Percentiles rank a stretch among this genome's conserved stretches.
These are phyloP conservation scores for Wallacemonas collosoma DNA, from an alignment of 208 protist species.

Conservation along the genomic window DNA sequence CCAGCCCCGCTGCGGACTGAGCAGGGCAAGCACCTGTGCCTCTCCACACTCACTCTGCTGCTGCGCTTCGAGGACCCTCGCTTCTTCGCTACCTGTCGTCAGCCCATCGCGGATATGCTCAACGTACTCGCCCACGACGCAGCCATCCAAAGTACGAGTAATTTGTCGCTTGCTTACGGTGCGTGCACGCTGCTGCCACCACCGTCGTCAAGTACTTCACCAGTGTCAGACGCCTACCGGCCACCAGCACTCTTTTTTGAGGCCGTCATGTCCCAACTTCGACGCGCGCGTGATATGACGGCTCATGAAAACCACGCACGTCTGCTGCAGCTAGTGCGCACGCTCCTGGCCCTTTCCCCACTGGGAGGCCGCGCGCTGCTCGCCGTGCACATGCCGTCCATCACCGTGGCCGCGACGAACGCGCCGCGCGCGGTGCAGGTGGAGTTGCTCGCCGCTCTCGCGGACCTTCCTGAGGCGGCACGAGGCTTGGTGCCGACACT, in stretches of 20 bases:
- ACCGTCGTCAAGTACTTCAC: slow-evolving; percentile 19
- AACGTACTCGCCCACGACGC: slow-evolving; percentile 1
- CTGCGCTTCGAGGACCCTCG: slow-evolving; percentile 34
- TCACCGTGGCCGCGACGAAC: slow-evolving; percentile 60
- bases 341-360: slow-evolving; percentile 49
- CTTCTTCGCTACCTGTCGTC: slow-evolving; percentile 25
- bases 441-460: slow-evolving; percentile 55
- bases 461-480: slow-evolving; percentile 42
- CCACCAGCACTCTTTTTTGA: slow-evolving; percentile 43
- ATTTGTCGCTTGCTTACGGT: slow-evolving; percentile 11
- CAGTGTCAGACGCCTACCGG: slow-evolving; percentile 32
- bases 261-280: slow-evolving; percentile 48
- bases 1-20: neutral
- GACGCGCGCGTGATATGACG: slow-evolving; percentile 51
- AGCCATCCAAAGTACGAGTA: neutral
- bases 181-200: slow-evolving; percentile 10
- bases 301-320: slow-evolving; percentile 35
- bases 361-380: slow-evolving; percentile 64
- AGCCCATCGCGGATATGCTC: slow-evolving; percentile 5
- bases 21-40: slow-evolving; percentile 20
- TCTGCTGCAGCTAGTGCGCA: slow-evolving; percentile 45
- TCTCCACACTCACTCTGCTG: slow-evolving; percentile 24
- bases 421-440: slow-evolving; percentile 57
- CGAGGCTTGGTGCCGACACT: slow-evolving; percentile 57
- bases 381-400: slow-evolving; percentile 63